phyloP scores from a whole-genome alignment of 2,329 filamentous ascomycete species.

The Colletotrichum endophyticum region DNA sequence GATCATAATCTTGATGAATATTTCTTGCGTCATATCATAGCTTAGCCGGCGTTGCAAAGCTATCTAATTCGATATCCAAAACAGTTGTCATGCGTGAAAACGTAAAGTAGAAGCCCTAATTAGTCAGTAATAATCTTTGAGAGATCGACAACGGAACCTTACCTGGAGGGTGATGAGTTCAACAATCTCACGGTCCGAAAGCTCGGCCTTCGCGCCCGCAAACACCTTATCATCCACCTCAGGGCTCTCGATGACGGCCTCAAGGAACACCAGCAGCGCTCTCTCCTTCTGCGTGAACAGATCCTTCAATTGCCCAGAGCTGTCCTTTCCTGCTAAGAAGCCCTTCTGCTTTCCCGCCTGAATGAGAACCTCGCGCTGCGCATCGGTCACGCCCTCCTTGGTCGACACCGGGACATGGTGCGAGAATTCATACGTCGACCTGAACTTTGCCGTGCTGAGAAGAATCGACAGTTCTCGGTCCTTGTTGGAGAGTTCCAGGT shows the following conservation, averaged over 20 bases:
- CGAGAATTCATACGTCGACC: not conserved
- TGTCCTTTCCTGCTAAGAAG: not conserved
- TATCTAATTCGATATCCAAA: not conserved
- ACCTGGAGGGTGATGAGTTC: not conserved
- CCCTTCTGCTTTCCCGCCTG: not conserved
- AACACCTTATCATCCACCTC: not conserved
- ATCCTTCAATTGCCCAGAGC: not conserved
- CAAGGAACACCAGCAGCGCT: not conserved
- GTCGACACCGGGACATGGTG: not conserved
- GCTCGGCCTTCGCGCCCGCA: not conserved
- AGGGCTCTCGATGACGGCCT: not conserved
- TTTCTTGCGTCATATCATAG: not conserved
- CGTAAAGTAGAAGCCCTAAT: not conserved
- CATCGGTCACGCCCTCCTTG: not conserved
- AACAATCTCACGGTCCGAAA: not conserved
- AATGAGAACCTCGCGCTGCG: not conserved
- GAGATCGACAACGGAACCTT: accelerated
- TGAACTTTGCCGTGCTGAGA: not conserved
- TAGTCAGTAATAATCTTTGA: not conserved
- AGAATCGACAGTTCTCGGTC: not conserved
- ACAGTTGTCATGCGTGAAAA: not conserved
- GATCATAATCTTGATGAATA: too few relatives aligned
- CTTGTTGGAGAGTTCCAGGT: not conserved
- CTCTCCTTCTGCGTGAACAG: not conserved
- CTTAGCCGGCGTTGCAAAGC: not conserved